Evolutionary conservation across 2,329 filamentous ascomycete genomes (phyloP).

Genomic region (Penicillium sp.): DNA sequence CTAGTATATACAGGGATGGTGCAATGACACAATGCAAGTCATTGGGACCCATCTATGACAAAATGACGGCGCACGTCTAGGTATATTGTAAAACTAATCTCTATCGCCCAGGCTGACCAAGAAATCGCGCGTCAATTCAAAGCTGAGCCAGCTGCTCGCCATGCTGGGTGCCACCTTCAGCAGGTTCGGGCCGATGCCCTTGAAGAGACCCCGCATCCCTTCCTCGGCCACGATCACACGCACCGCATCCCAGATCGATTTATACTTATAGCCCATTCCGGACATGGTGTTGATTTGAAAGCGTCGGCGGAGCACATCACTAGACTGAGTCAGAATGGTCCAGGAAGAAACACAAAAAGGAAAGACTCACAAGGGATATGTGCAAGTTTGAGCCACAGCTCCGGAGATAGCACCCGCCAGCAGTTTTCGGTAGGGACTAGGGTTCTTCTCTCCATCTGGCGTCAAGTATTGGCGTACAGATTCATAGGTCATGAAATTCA

Average conservation of each 20-base stretch:
- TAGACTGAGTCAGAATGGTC: constrained; percentile 40
- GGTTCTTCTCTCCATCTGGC: constrained; percentile 83
- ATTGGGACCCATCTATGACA: not conserved
- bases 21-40: not conserved
- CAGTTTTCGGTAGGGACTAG: constrained; percentile 77
- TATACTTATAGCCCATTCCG: constrained; percentile 96
- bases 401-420: constrained; percentile 92
- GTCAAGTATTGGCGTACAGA: constrained; percentile 82
- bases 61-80: constrained; percentile 12
- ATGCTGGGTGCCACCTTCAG: constrained; percentile 98
- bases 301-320: constrained; percentile 86
- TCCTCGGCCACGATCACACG: constrained; percentile 81
- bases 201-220: constrained; percentile 85
- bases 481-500: constrained; percentile 99
- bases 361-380: constrained; percentile 85
- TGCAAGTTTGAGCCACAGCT: constrained; percentile 94
- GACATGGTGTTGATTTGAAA: constrained; percentile 99
- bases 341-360: not conserved
- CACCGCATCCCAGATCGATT: constrained; percentile 81
- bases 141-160: constrained; percentile 98
- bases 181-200: constrained; percentile 92
- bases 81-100: constrained; percentile 27
- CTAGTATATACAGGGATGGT: not conserved
- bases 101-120: constrained; percentile 61
- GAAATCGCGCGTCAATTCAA: constrained; percentile 90